A percentile compares a stretch with the other conserved stretches of the same genome.
These are phyloP conservation scores for Onygenales sp. DNA, from an alignment of 2,329 filamentous ascomycete genomes.

Conservation along the genomic window DNA sequence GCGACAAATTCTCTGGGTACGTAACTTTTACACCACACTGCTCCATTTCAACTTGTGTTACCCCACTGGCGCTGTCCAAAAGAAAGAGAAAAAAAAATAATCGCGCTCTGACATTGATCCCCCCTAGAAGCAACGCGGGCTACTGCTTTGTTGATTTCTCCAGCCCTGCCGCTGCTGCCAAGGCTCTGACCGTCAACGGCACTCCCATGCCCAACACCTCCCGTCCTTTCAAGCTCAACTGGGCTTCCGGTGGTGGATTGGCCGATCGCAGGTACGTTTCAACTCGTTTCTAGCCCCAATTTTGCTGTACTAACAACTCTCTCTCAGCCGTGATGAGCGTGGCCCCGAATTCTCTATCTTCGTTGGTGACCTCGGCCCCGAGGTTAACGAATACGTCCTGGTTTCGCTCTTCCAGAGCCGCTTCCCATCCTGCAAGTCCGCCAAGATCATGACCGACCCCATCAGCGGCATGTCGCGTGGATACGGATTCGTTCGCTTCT, in stretches of 20 bases:
- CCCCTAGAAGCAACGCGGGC: conserved; percentile 71
- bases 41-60: conserved; percentile 3
- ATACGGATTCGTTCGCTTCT: conserved; percentile 96
- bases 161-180: conserved; percentile 72
- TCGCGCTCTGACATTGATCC: conserved; percentile 24
- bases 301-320: conserved; percentile 7
- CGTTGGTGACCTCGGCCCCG: conserved; percentile 91
- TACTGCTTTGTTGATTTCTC: conserved; percentile 98
- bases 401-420: conserved; percentile 95
- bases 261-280: conserved; percentile 70
- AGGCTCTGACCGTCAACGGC: conserved; percentile 85
- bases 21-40: conserved; percentile 15
- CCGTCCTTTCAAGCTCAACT: conserved; percentile 97
- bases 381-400: conserved; percentile 97
- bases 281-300: neutral
- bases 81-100: neutral
- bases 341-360: conserved; percentile 96
- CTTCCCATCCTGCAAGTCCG: conserved; percentile 95
- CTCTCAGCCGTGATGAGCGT: conserved; percentile 67
- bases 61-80: conserved; percentile 16
- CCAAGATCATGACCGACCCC: conserved; percentile 99
- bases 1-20: conserved; percentile 97
- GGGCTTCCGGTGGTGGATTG: conserved; percentile 92
- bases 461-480: conserved; percentile 96
- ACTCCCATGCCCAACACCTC: conserved; percentile 84